Percentiles rank a stretch among this genome's conserved stretches.
phyloP scores from a whole-genome alignment of 257 asterid species.

The Ilex aquifolium region DNA sequence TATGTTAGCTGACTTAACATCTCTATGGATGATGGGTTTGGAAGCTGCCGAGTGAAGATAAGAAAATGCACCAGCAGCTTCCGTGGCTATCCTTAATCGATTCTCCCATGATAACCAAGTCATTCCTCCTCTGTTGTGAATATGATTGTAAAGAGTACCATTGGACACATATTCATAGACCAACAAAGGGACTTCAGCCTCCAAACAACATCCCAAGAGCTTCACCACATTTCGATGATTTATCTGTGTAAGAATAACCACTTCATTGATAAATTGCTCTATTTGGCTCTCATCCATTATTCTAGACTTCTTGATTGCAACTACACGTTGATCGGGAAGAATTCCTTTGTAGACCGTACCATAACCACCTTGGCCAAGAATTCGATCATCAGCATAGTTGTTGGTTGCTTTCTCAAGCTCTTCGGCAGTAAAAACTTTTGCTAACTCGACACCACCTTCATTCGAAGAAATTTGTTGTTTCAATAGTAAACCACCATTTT shows the following conservation, averaged over 20 bases:
- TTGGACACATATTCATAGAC: too few relatives aligned
- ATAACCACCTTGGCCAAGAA: conserved; percentile 6
- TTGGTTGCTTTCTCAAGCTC: conserved; percentile 40
- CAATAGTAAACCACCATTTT: conserved; percentile 35
- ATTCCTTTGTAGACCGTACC: background rate
- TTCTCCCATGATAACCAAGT: too few relatives aligned
- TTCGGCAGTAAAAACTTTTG: conserved; percentile 30
- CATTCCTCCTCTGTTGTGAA: too few relatives aligned
- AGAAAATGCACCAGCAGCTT: too few relatives aligned
- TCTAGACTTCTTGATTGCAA: conserved; percentile 2
- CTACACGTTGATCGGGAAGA: background rate
- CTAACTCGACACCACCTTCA: conserved; percentile 16
- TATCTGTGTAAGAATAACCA: conserved; percentile 2
- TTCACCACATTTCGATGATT: background rate
- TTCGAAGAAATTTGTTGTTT: conserved; percentile 27
- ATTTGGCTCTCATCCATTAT: conserved; percentile 7
- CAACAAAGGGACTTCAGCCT: too few relatives aligned
- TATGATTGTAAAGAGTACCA: too few relatives aligned
- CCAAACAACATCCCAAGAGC: too few relatives aligned
- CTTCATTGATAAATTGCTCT: conserved; percentile 1
- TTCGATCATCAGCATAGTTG: conserved; percentile 6
- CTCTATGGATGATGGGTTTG: too few relatives aligned
- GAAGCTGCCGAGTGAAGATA: too few relatives aligned
- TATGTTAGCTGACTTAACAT: too few relatives aligned
- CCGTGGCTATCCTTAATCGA: too few relatives aligned